Percentiles rank a stretch among this genome's conserved stretches.
Conservation (phyloP, 176 grass and related monocot genomes). For the Musa itinerans region DNA sequence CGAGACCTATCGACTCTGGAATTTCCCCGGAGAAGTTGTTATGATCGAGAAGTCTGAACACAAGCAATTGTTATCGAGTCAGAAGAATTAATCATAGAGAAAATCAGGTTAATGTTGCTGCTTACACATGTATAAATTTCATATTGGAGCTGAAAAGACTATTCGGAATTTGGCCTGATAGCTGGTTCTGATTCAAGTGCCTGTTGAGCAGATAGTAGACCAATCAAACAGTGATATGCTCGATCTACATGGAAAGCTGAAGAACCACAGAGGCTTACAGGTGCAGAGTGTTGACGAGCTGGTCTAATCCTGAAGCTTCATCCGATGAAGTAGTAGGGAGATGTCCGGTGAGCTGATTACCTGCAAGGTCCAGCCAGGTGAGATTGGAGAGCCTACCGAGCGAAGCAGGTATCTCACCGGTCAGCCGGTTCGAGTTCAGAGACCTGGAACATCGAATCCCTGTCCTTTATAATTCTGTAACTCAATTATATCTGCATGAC, state of each 20-base stretch:
- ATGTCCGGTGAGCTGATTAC: constrained; percentile 60
- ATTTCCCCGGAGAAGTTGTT: constrained; percentile 66
- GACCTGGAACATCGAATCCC: constrained; percentile 36
- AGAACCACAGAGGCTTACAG: constrained; percentile 56
- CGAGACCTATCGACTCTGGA: constrained; percentile 61
- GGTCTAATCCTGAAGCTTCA: constrained; percentile 51
- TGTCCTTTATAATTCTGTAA: too few species aligned
- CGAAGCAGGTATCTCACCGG: constrained; percentile 67
- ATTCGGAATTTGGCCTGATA: constrained; percentile 74
- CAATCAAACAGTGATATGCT: not conserved
- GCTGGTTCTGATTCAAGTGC: constrained; percentile 81
- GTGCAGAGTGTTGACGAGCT: constrained; percentile 60
- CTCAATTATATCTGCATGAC: too few species aligned
- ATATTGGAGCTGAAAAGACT: constrained; percentile 75
- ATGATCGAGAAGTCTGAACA: constrained; percentile 68
- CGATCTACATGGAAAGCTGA: not conserved
- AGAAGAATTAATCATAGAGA: not conserved
- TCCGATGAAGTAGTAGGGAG: constrained; percentile 52
- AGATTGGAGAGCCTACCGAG: constrained; percentile 73
- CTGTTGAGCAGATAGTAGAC: constrained; percentile 34
- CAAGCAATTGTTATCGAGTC: not conserved
- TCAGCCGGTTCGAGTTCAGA: constrained; percentile 70
- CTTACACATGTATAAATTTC: constrained; percentile 81
- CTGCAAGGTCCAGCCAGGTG: constrained; percentile 76
- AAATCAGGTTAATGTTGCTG: constrained; percentile 3